phyloP scores from a whole-genome alignment of 2,329 filamentous ascomycete species.

The Fusarium ambrosium region DNA sequence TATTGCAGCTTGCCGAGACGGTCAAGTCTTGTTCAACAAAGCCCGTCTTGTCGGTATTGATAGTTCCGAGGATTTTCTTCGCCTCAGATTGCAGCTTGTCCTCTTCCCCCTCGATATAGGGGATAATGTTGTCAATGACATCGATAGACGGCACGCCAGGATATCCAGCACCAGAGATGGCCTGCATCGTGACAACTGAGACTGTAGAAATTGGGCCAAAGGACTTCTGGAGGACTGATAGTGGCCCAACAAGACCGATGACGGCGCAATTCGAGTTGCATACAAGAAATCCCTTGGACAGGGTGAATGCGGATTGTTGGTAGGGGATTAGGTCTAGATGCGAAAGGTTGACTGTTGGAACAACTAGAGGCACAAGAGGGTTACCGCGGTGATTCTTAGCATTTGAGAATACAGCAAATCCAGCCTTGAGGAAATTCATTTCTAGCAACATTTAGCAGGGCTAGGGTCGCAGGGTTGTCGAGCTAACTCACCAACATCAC shows the following conservation, averaged over 20 bases:
- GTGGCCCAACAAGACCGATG: constrained; percentile 94
- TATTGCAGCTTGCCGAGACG: constrained; percentile 90
- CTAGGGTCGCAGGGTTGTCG: no score
- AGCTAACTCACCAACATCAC: constrained; percentile 79
- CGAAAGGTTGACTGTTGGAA: constrained; percentile 92
- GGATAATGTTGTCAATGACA: constrained; percentile 95
- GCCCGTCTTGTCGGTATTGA: constrained; percentile 79
- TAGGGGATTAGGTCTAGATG: constrained; percentile 90
- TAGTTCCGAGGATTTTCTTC: constrained; percentile 87
- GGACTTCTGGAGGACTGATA: constrained; percentile 86
- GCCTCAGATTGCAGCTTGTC: constrained; percentile 97
- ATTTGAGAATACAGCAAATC: constrained; percentile 95
- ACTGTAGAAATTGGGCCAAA: constrained; percentile 85
- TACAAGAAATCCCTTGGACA: constrained; percentile 90
- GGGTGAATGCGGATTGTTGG: constrained; percentile 79
- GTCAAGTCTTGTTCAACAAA: constrained; percentile 83
- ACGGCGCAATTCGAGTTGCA: constrained; percentile 99
- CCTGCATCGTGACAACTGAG: constrained; percentile 92
- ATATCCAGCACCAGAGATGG: constrained; percentile 92
- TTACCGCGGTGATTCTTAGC: constrained; percentile 97
- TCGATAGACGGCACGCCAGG: constrained; percentile 94
- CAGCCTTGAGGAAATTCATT: constrained; percentile 88
- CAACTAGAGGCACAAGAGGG: constrained; percentile 90
- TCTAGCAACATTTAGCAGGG: constrained; percentile 63
- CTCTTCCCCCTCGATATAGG: constrained; percentile 93